Percentiles rank a stretch among this genome's conserved stretches.
Conservation (phyloP, 495 filamentous ascomycete genomes). For the Penicillium malachiteum region DNA sequence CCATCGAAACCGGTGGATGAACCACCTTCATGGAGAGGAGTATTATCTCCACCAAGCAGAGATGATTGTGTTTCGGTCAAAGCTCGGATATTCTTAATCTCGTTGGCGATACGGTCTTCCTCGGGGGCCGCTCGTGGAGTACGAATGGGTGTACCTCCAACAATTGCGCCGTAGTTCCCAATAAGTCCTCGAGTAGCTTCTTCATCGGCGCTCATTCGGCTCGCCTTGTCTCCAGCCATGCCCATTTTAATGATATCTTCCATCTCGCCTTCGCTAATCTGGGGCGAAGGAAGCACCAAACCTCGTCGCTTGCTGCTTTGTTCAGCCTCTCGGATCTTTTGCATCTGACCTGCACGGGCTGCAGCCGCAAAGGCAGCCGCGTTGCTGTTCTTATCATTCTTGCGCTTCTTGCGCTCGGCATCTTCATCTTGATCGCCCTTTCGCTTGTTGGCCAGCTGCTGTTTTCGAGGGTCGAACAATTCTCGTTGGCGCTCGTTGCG, state of each 20-base stretch:
- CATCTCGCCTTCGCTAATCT: slow-evolving; percentile 88
- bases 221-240: slow-evolving; percentile 88
- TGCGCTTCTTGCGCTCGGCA: slow-evolving; percentile 77
- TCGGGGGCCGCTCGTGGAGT: slow-evolving; percentile 88
- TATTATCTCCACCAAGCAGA: slow-evolving; percentile 90
- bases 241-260: slow-evolving; percentile 99
- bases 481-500: slow-evolving; percentile 85
- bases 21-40: slow-evolving; percentile 75
- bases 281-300: slow-evolving; percentile 78
- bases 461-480: slow-evolving; percentile 90
- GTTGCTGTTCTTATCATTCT: slow-evolving; percentile 76
- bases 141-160: slow-evolving; percentile 81
- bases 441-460: slow-evolving; percentile 92
- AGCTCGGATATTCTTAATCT: slow-evolving; percentile 91
- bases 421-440: slow-evolving; percentile 88
- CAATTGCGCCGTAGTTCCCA: slow-evolving; percentile 77
- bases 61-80: slow-evolving; percentile 96
- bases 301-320: slow-evolving; percentile 88
- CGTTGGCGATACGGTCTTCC: slow-evolving; percentile 93
- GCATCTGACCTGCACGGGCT: slow-evolving; percentile 89
- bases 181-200: slow-evolving; percentile 86
- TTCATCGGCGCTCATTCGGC: slow-evolving; percentile 66
- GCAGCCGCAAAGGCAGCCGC: slow-evolving; percentile 83
- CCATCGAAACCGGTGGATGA: slow-evolving; percentile 89
- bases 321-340: slow-evolving; percentile 93